phyloP scores from a whole-genome alignment of 257 asterid species.

The Nicotiana obtusifolia region DNA sequence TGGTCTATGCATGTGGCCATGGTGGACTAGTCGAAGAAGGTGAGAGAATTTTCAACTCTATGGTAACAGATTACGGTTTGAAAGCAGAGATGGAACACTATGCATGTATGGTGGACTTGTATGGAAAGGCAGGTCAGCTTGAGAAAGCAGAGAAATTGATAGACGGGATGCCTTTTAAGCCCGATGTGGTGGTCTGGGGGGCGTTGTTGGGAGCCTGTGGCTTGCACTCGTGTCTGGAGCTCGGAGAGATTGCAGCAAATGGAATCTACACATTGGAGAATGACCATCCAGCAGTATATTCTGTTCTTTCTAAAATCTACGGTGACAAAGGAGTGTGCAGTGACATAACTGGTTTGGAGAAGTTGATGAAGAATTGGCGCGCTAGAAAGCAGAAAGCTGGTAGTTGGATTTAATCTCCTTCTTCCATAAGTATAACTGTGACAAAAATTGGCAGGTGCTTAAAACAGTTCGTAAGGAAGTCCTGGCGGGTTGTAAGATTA shows the following conservation, averaged over 20 bases:
- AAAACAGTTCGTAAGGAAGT: constrained; percentile 46
- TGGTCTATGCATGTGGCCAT: constrained; percentile 68
- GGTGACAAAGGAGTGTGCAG: not conserved
- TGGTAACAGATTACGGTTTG: not conserved
- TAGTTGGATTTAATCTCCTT: constrained; percentile 4
- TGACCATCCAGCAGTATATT: constrained; percentile 6
- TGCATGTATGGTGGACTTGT: constrained; percentile 12
- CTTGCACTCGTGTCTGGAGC: constrained; percentile 4
- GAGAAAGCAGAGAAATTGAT: constrained; percentile 4
- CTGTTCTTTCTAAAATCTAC: constrained; percentile 4
- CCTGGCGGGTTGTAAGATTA: constrained; percentile 47
- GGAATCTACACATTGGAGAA: constrained; percentile 5
- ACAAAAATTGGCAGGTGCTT: constrained; percentile 54
- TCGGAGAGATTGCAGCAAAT: constrained; percentile 6
- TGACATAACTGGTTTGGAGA: not conserved
- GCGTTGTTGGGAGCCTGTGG: constrained; percentile 7
- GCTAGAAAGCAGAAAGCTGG: constrained; percentile 10
- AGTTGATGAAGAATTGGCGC: constrained; percentile 8
- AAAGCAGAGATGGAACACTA: constrained; percentile 10
- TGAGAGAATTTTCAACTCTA: constrained; percentile 7
- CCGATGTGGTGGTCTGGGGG: constrained; percentile 9
- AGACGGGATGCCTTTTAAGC: constrained; percentile 8
- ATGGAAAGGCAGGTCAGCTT: constrained; percentile 6
- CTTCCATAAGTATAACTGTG: constrained; percentile 29
- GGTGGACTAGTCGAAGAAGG: constrained; percentile 35